Evolutionary conservation across 2,329 filamentous ascomycete species (phyloP), one percentile per base, ranked within the genome.

Genomic region (Pyrenophora tritici-repentis): DNA sequence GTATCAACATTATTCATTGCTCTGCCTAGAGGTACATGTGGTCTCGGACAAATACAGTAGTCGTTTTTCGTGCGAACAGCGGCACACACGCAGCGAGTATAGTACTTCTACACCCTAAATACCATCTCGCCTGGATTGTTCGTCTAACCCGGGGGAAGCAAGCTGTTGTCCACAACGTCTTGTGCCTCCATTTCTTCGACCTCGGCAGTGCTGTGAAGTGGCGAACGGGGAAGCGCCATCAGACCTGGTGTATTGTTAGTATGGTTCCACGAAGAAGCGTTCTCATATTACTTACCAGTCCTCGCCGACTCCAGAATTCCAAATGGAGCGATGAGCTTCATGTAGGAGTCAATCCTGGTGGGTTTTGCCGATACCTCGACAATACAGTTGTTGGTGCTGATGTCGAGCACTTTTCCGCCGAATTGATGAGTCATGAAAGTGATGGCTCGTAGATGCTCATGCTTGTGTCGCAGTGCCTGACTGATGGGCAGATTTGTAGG

Each of bases 391-490:
- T 90, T 97, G 45, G 90, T 97, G 81, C 91, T 96, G 67, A 99
- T 97, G 75, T 99, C 94, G 66, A 99, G 77, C 20, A 99, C 90
- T 79, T 99, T 99, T 59, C 94, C 94, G 50, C 92, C 92, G 68
- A 99, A 99, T 71, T 99, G 94, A 78, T 99, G 94, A 14, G 93
- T 88, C 72, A 99, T 86, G 76, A 96, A 94, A 49, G 94, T 99
- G 69, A 99, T 96, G 50, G 89, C 91, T 79, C 93, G 90, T 64
- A 99, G 78, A 80, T 99, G 94, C 80, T 97, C 91, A 74, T 97
- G 92, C 82, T 99, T 99, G 77, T 97, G 90, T 71, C 94, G 85
- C 68, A 99, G 79, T 13, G 93, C 94, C 79, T 99, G 87, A 67
- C 89, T 95, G 48, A 87, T 83, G 42, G 90, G 89, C 62, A 99